Evolutionary conservation across 2,329 filamentous ascomycete genomes (phyloP), one percentile per base, ranked within the genome.

Genomic region (Magnaporthales sp.): DNA sequence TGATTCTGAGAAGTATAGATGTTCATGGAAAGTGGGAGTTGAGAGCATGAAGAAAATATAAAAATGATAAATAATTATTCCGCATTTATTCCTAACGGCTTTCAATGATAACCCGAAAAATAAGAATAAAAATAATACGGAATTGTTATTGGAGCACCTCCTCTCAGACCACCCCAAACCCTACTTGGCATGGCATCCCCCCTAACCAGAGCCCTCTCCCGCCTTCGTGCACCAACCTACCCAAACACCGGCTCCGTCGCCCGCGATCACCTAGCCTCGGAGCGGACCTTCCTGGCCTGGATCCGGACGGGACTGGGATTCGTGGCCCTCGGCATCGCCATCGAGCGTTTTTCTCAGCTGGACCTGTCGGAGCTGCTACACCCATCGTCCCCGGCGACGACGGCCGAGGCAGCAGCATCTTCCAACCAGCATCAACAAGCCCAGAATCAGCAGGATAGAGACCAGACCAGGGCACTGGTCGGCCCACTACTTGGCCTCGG

Each of bases 281-380:
- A 85, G 71, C 79, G 82, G 11, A 85, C 80, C 2, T 83, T 83
- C 70, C 77, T 84, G 24, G 80, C 81, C 31, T 84, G 81, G 83
- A 79, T 80, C 11, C 77, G 82, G 11, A 83, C 80, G 3, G 81
- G 81, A 0, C 78, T 84, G 5, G 82, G 81, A 6, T 84, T 84
- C 73, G 77, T 83, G 51, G 81, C 81, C 1, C 76, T 84, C 1
- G 82, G 82, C 24, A 79, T 84, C 31, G 82, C 82, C n/a, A 73
- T 80, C 54, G 77, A 79, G 64, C 77, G 78, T 56, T 78, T 84
- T 66, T 77, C 79, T 66, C 80, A 80, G 68, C 75, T 84, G 63
- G 80, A 83, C 66, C 70, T 75, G 8, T 67, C 67, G 10, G 71
- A 71, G 64, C 68, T 74, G 68, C 72, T 73, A 65, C 71, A 68